Evolutionary conservation across 768 basidiomycete species (phyloP), one percentile per base, ranked within the genome.

Genomic region (Strobilomyces confusus): DNA sequence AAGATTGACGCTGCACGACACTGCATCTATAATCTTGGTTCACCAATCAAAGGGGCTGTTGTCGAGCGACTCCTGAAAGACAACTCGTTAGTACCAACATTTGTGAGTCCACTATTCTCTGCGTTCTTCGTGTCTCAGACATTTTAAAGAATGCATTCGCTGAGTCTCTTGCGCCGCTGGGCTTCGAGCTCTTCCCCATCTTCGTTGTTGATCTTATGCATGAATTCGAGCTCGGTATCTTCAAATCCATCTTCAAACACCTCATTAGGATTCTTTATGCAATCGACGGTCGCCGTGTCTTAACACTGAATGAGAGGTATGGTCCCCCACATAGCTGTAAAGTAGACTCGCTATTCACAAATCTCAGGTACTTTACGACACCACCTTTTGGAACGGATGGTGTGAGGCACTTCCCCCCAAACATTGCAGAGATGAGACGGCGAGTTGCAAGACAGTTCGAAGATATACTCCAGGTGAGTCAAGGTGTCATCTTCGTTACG

Each of bases 391-490:
- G 20, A 41, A 3, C 13, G 20, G 20, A 41, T 46, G 19, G 32
- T 5, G 78, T 79, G 9, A 66, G 71, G 0, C 52, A 57, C 13
- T 78, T 78, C 44, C 46, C 58, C 15, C 52, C 38, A 0, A 74
- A 77, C 56, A 65, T 69, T 4, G 1, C 72, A 0, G 70, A 66
- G 11, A 67, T 74, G 66, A 71, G 69, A 37, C 66, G 72, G 26
- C 45, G 72, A 3, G 70, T 71, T 12, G 77, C 68, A 0, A 58
- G 72, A 0, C 71, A 79, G 37, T 78, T 72, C 48, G 73, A 78
- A 48, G 75, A 79, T 38, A 53, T 76, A 1, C 59, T 78, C 0
- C 76, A 78, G 68, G 77, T 61, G 12, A 17, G 17, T 9, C 29
- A 6, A 29, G 29, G 29, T 29, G 29, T 29, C 29, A 9, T 29